Evolutionary conservation across 164 flowering plant genomes (phyloP).

Genomic region (Dillenia turbinata): DNA sequence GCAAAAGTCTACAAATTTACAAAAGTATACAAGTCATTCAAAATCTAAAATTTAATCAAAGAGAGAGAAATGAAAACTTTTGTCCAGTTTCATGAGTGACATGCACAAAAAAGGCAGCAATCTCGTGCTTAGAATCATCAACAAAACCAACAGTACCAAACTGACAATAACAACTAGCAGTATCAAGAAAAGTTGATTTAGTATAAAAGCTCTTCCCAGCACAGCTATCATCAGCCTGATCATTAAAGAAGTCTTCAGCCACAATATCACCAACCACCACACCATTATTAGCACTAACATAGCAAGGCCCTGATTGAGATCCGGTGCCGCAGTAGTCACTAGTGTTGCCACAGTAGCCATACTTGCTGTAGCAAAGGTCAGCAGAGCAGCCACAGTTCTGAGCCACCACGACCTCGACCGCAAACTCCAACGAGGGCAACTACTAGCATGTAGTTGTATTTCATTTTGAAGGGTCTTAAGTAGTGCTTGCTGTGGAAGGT

Average conservation of each 20-base stretch:
- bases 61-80: constrained; percentile 14
- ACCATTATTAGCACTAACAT: constrained; percentile 8
- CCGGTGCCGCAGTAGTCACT: constrained; percentile 36
- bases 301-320: constrained; percentile 41
- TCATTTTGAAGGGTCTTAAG: too few species aligned
- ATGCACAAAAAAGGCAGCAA: too few species aligned
- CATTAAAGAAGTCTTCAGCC: constrained; percentile 28
- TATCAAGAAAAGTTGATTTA: too few species aligned
- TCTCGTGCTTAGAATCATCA: too few species aligned
- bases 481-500: too few species aligned
- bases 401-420: constrained; percentile 6
- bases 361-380: constrained; percentile 36
- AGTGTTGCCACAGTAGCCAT: constrained; percentile 40
- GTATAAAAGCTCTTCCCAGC: too few species aligned
- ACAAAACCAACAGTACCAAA: too few species aligned
- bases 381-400: constrained; percentile 45
- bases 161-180: too few species aligned
- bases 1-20: constrained; percentile 28
- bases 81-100: constrained; percentile 35
- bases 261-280: constrained; percentile 29
- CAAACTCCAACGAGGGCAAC: not conserved
- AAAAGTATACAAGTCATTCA: too few species aligned
- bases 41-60: too few species aligned
- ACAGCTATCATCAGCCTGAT: too few species aligned
- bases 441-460: too few species aligned